Percentiles rank a stretch among this genome's conserved stretches.
phyloP scores from a whole-genome alignment of 805 yeast species.

The Starmerella scarabaei region DNA sequence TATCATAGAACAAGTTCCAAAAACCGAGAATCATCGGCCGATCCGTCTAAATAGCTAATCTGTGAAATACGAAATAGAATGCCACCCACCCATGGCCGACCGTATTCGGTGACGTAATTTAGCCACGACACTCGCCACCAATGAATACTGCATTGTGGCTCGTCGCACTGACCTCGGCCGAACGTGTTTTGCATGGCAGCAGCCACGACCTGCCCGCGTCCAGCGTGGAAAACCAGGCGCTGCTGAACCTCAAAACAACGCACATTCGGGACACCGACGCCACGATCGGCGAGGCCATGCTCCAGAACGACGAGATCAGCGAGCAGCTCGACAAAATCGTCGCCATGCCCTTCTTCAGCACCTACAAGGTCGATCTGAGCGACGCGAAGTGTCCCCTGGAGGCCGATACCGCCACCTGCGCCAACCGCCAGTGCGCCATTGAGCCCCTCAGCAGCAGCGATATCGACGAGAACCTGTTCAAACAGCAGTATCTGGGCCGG shows the following conservation, averaged over 20 bases:
- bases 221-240: slow-evolving; percentile 16
- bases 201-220: slow-evolving; percentile 6
- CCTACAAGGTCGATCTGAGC: slow-evolving; percentile 73
- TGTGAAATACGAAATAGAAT: no score
- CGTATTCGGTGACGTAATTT: no score
- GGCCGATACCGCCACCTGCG: slow-evolving; percentile 67
- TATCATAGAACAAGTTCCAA: no score
- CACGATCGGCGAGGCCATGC: slow-evolving; percentile 35
- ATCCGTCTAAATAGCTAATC: no score
- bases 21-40: no score
- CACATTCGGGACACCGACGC: slow-evolving; percentile 18
- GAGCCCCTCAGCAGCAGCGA: slow-evolving; percentile 61
- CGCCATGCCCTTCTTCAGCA: slow-evolving; percentile 68
- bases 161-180: no score
- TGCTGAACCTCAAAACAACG: slow-evolving; percentile 8
- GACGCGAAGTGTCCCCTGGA: slow-evolving; percentile 65
- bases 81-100: no score
- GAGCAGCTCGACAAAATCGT: slow-evolving; percentile 48
- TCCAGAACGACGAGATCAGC: slow-evolving; percentile 39
- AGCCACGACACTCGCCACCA: no score
- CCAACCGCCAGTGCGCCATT: slow-evolving; percentile 79
- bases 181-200: slow-evolving; percentile 5
- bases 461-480: slow-evolving; percentile 53
- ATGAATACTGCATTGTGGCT: no score
- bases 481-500: slow-evolving; percentile 56